These are phyloP conservation scores for Aspergillus nidulans DNA, from an alignment of 495 filamentous ascomycete species.

Conservation along the genomic window DNA sequence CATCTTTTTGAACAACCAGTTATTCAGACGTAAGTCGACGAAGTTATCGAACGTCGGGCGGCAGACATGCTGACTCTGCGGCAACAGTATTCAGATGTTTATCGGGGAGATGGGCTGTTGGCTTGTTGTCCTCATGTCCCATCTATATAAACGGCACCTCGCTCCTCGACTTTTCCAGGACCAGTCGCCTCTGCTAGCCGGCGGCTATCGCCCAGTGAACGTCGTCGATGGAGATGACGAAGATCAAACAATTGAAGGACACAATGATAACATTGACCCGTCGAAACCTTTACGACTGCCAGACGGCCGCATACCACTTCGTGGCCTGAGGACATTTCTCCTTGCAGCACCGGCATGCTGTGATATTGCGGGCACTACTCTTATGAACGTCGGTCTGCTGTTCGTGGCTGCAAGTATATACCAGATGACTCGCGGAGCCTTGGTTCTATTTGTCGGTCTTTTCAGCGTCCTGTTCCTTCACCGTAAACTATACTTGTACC, in stretches of 20 bases:
- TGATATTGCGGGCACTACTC: constrained; percentile 89
- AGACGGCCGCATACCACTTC: constrained; percentile 52
- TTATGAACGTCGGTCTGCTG: constrained; percentile 93
- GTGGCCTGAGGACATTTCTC: constrained; percentile 67
- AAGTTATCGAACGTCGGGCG: background rate
- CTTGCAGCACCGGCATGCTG: constrained; percentile 86
- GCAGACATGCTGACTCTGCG: constrained; percentile 1
- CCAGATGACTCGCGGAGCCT: constrained; percentile 94
- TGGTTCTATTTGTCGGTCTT: constrained; percentile 91
- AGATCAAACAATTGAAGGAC: constrained; percentile 29
- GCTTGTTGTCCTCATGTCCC: constrained; percentile 69
- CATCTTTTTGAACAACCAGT: constrained; percentile 91
- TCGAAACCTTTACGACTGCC: constrained; percentile 47
- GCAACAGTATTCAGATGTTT: constrained; percentile 73
- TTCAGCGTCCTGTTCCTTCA: constrained; percentile 90
- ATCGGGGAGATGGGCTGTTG: constrained; percentile 89
- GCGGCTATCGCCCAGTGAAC: constrained; percentile 63
- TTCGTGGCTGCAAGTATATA: constrained; percentile 95
- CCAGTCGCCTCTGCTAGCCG: constrained; percentile 41
- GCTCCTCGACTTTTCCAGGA: constrained; percentile 29
- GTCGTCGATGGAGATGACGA: constrained; percentile 40
- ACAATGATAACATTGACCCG: constrained; percentile 36
- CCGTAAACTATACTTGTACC: constrained; percentile 70
- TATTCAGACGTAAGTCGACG: constrained; percentile 70
- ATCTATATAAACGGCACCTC: constrained; percentile 57